Conservation (phyloP, 1,139 yeast species). For the Saccharomyces hybrid region DNA sequence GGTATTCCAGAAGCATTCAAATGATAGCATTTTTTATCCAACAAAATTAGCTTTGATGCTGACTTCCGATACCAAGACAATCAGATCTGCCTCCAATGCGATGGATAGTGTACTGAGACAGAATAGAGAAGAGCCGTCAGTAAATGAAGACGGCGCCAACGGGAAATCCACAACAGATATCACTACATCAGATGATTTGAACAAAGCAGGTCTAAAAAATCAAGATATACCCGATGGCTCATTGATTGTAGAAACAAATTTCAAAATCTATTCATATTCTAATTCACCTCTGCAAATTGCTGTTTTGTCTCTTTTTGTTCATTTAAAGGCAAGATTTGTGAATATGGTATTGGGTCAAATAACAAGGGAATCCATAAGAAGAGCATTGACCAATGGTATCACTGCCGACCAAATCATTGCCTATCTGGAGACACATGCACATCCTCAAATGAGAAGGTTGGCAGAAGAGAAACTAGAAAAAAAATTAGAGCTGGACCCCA, state of each 20-base stretch:
- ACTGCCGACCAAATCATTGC: conserved; percentile 91
- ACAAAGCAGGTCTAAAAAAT: conserved; percentile 15
- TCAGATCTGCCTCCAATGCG: conserved; percentile 63
- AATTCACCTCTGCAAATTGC: conserved; percentile 95
- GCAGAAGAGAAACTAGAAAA: conserved; percentile 65
- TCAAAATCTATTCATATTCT: conserved; percentile 87
- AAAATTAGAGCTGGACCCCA: conserved; percentile 54
- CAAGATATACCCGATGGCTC: conserved; percentile 44
- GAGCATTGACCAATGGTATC: conserved; percentile 80
- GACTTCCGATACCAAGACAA: conserved; percentile 72
- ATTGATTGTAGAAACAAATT: conserved; percentile 85
- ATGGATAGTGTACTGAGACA: conserved; percentile 52
- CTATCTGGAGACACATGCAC: conserved; percentile 87
- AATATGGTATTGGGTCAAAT: conserved; percentile 92
- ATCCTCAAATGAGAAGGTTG: conserved; percentile 74
- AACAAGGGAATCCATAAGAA: conserved; percentile 83
- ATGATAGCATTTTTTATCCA: conserved; percentile 70
- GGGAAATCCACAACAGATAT: conserved; percentile 17
- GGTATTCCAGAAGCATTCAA: conserved; percentile 65
- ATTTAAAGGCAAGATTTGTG: conserved; percentile 72
- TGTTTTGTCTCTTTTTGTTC: conserved; percentile 78
- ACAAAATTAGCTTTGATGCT: conserved; percentile 85
- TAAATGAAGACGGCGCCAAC: conserved; percentile 10
- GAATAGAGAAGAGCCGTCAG: conserved; percentile 20
- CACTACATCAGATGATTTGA: conserved; percentile 26